Conservation (phyloP, 352 stramenopile genomes). For the Pythium aristosporum region DNA sequence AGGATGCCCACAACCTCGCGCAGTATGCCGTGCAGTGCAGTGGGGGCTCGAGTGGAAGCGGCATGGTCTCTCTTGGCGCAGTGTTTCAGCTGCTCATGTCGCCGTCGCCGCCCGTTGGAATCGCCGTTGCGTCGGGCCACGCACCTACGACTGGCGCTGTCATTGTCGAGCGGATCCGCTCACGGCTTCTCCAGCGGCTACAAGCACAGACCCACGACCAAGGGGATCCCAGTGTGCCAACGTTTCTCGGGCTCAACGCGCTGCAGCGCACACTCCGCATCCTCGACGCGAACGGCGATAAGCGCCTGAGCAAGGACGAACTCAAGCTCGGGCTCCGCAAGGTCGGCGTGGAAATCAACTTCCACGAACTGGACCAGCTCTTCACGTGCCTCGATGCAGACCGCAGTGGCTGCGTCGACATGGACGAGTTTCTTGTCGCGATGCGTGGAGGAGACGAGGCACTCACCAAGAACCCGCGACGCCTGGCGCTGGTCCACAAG, state of each 20-base stretch:
- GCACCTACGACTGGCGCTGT: neutral
- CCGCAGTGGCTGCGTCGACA: constrained; percentile 61
- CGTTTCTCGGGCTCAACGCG: constrained; percentile 30
- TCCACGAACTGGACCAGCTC: constrained; percentile 64
- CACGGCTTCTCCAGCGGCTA: constrained; percentile 22
- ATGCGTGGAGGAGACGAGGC: constrained; percentile 52
- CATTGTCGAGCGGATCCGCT: constrained; percentile 21
- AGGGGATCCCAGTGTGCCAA: neutral
- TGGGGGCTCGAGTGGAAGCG: constrained; percentile 4
- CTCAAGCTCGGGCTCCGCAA: constrained; percentile 52
- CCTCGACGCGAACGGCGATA: constrained; percentile 44
- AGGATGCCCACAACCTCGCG: constrained; percentile 36
- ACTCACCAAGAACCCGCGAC: constrained; percentile 16
- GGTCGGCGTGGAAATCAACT: constrained; percentile 57
- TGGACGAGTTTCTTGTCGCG: constrained; percentile 65
- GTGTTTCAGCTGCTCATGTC: constrained; percentile 1
- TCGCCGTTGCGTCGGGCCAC: neutral
- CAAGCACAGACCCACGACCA: constrained; percentile 4
- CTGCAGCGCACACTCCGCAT: constrained; percentile 43
- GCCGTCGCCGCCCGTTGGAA: neutral
- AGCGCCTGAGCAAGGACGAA: constrained; percentile 55
- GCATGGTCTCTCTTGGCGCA: constrained; percentile 30
- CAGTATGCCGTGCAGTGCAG: constrained; percentile 26
- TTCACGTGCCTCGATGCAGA: constrained; percentile 73
- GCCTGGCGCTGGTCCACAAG: constrained; percentile 52